Evolutionary conservation across 1,139 yeast genomes (phyloP), one percentile per base, ranked within the genome.

Genomic region (Geotrichum aggregatum): DNA sequence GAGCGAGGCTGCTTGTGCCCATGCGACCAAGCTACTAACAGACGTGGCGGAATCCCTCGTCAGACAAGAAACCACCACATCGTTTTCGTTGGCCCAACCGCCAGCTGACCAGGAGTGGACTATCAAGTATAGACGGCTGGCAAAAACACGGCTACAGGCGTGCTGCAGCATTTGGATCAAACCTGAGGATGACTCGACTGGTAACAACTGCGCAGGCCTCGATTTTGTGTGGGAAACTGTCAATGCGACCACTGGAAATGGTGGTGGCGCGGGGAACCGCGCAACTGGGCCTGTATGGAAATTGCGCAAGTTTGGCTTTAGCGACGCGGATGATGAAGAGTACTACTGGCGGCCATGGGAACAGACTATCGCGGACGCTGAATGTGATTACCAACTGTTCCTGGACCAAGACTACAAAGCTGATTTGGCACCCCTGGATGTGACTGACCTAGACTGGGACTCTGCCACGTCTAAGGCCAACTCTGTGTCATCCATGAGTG

Each of bases 301-400:
- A 38, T 58, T 64, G 33, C 52, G 57, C 28, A 50, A 60, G 10
- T 55, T 64, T 16, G 57, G 59, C 41, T 58, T 64, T 22, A 49
- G 54, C 44, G 65, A 61, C 41, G 49, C 61, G 13, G 67, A 64
- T 38, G 63, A 62, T 44, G 66, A 63, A 31, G 63, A 61, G 47
- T 52, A 58, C 49, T 63, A 63, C 56, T 63, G 66, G 66, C 52
- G 59, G 19, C 61, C 59, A 7, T 64, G 67, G 67, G 50, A 54
- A 24, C 34, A 39, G 10, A 48, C 52, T 11, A 18, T 60, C 28
- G 52, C 35, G 5, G 57, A 56, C 14, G 67, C 67, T 0, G 66
- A 63, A 24, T 46, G 28, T 1, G 62, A 58, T 31, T 61, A 60
- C 54, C 36, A 33, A 2, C 28, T 30, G n/a, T 47, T 47, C 30